phyloP scores from a whole-genome alignment of 2,329 filamentous ascomycete genomes.

The Fusarium sororula region DNA sequence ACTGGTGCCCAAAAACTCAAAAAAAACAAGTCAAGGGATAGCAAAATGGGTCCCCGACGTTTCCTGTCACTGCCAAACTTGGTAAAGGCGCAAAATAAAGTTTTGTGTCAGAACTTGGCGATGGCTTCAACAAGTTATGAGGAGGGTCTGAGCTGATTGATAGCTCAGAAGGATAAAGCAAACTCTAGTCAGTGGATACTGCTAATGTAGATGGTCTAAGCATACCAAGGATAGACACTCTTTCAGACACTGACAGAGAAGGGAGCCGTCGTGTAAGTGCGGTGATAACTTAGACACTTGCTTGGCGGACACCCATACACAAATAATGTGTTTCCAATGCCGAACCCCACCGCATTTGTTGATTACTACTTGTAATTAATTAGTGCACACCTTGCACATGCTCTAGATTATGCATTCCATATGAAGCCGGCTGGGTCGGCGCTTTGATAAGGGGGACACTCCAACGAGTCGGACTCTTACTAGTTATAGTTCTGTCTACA shows the following conservation, averaged over 20 bases:
- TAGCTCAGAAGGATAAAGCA: not conserved
- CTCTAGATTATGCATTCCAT: not conserved
- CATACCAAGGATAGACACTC: not conserved
- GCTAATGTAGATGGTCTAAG: no score
- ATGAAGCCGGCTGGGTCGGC: not conserved
- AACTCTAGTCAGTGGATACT: not conserved
- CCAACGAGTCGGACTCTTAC: not conserved
- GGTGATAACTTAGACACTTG: no score
- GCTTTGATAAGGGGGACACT: not conserved
- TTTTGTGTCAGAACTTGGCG: not conserved
- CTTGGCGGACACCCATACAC: not conserved
- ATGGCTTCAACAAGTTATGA: not conserved
- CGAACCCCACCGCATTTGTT: not conserved
- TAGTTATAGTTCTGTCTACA: not conserved
- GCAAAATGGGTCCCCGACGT: not conserved
- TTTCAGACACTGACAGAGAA: not conserved
- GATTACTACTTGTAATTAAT: not conserved
- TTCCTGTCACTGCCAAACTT: constrained; percentile 9
- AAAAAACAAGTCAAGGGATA: not conserved
- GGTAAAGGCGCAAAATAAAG: not conserved
- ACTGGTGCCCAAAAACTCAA: not conserved
- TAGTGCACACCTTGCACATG: not conserved
- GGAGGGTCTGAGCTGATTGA: not conserved
- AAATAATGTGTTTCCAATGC: not conserved
- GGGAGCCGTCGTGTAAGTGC: not conserved